These are phyloP conservation scores for Polytolypa hystricis DNA, from an alignment of 2,329 filamentous ascomycete genomes.

Conservation along the genomic window DNA sequence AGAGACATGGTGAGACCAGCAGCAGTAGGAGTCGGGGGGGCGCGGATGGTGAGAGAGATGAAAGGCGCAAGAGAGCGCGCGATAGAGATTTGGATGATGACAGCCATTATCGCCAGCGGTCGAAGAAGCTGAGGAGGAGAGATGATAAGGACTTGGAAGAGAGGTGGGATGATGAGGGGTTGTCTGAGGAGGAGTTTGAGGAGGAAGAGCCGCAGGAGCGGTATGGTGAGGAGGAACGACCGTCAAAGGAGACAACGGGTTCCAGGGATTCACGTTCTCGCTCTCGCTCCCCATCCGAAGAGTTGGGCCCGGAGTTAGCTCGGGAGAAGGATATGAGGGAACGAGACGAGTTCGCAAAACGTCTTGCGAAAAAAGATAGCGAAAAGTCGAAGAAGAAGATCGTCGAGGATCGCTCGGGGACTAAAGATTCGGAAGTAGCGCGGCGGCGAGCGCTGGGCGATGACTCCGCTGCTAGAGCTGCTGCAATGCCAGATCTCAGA, in stretches of 20 bases:
- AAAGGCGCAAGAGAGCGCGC: conserved; percentile 25
- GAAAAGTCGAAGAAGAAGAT: conserved; percentile 62
- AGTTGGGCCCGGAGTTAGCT: conserved; percentile 46
- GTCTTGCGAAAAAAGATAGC: conserved; percentile 61
- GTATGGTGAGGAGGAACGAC: neutral
- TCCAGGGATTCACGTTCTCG: neutral
- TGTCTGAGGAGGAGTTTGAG: conserved; percentile 24
- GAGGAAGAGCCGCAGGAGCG: conserved; percentile 40
- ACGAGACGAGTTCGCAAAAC: conserved; percentile 67
- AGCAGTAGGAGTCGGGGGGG: conserved; percentile 12
- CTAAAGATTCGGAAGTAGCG: conserved; percentile 46
- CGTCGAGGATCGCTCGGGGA: conserved; percentile 47
- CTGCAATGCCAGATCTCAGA: conserved; percentile 69
- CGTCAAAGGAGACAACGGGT: neutral
- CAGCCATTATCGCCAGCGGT: conserved; percentile 30
- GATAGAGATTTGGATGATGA: conserved; percentile 28
- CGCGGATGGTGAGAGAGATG: conserved; percentile 21
- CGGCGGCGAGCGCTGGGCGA: conserved; percentile 54
- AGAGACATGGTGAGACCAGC: conserved; percentile 16
- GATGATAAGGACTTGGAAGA: conserved; percentile 55
- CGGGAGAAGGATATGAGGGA: conserved; percentile 60
- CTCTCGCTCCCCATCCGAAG: conserved; percentile 39
- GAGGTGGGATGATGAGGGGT: conserved; percentile 70
- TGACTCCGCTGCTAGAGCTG: conserved; percentile 54
- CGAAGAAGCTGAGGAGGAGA: conserved; percentile 42